Evolutionary conservation across 768 basidiomycete genomes (phyloP).

Genomic region (Russula earlei): DNA sequence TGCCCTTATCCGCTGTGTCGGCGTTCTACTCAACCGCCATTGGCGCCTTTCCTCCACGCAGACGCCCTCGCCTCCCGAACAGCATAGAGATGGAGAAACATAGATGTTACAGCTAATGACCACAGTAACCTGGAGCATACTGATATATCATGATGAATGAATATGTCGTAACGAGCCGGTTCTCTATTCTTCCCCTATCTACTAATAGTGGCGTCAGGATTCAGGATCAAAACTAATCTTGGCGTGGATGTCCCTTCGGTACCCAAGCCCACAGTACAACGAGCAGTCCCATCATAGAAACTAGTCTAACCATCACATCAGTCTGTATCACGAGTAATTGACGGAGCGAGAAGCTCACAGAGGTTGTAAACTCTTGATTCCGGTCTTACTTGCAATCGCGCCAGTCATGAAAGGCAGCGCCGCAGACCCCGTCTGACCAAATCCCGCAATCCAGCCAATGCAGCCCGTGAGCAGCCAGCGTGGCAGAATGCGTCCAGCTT

Average conservation of each 20-base stretch:
- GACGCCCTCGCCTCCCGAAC: background rate
- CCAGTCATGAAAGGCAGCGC: slow-evolving; percentile 44
- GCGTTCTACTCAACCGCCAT: slow-evolving; percentile 53
- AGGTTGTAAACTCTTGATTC: slow-evolving; percentile 39
- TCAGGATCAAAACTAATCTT: background rate
- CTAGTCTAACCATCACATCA: slow-evolving; percentile 20
- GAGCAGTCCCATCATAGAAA: slow-evolving; percentile 38
- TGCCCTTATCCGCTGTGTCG: slow-evolving; percentile 58
- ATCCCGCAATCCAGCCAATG: slow-evolving; percentile 45
- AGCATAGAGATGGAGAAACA: background rate
- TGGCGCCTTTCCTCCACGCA: slow-evolving; percentile 23
- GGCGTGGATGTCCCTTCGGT: slow-evolving; percentile 23
- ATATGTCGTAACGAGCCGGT: background rate
- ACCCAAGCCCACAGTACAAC: slow-evolving; percentile 35
- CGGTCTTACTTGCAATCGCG: slow-evolving; percentile 32
- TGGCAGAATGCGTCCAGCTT: slow-evolving; percentile 35
- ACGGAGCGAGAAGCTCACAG: slow-evolving; percentile 30
- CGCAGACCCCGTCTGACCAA: slow-evolving; percentile 43
- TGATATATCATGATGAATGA: too few species aligned
- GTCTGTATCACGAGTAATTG: background rate
- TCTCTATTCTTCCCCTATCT: background rate
- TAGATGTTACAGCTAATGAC: background rate
- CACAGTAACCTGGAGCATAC: background rate
- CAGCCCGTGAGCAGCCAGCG: slow-evolving; percentile 32
- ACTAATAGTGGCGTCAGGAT: background rate